Evolutionary conservation across 78 protist genomes (phyloP).

Genomic region (Dictyostelium purpureum): DNA sequence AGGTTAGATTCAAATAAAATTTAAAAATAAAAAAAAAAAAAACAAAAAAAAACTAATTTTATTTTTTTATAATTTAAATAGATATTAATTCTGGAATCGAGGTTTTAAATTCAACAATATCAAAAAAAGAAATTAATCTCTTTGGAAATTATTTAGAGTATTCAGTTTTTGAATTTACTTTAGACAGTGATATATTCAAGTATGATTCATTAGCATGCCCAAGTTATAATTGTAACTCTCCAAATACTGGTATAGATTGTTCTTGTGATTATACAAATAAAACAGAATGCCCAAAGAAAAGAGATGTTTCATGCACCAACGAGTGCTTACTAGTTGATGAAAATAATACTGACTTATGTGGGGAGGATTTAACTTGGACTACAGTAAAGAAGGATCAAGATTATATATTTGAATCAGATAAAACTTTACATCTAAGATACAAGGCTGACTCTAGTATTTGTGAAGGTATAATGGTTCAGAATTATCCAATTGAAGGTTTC

Average conservation of each 20-base stretch:
- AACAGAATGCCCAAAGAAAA: neutral
- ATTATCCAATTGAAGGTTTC: neutral
- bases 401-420: neutral
- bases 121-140: conserved; percentile 6
- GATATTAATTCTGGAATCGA: neutral
- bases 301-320: neutral
- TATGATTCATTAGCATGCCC: conserved; percentile 11
- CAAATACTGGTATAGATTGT: neutral
- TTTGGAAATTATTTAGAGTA: conserved; percentile 20
- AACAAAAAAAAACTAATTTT: too few relatives aligned
- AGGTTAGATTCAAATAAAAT: too few relatives aligned
- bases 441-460: conserved; percentile 20
- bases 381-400: neutral
- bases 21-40: too few relatives aligned
- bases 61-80: neutral
- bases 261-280: conserved; percentile 55
- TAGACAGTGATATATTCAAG: conserved; percentile 30
- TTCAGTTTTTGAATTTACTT: conserved; percentile 41
- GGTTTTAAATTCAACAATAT: neutral
- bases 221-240: conserved; percentile 5
- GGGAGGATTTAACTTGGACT: neutral
- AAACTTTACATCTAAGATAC: conserved; percentile 1
- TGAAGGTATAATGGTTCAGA: conserved; percentile 12
- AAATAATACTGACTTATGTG: neutral
- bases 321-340: neutral